These are phyloP conservation scores for Vaccinium macrocarpon DNA, from an alignment of 148 eudicot species.

Conservation along the genomic window DNA sequence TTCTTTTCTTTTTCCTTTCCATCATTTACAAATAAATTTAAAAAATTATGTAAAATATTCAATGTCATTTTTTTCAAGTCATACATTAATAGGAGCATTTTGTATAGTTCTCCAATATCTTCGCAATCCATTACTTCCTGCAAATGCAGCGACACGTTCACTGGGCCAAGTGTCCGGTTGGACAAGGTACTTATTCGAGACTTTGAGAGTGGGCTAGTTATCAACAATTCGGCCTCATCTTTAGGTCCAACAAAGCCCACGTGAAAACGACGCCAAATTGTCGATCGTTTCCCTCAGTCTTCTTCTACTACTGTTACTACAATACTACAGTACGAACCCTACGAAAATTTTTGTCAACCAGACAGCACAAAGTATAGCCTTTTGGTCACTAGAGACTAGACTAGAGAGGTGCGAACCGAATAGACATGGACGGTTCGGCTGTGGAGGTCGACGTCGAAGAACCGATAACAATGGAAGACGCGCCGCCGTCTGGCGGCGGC, in stretches of 20 bases:
- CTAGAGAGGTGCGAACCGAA: neutral
- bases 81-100: too few species aligned
- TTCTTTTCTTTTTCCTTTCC: too few species aligned
- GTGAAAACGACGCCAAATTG: neutral
- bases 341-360: neutral
- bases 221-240: neutral
- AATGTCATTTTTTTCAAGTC: too few species aligned
- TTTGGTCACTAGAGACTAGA: neutral
- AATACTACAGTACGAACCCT: neutral
- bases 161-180: too few species aligned
- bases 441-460: slow-evolving; percentile 14
- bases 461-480: neutral
- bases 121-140: too few species aligned
- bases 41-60: too few species aligned
- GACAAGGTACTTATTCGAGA: too few species aligned
- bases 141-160: too few species aligned
- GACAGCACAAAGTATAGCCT: neutral
- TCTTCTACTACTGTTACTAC: neutral
- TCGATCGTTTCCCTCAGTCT: neutral
- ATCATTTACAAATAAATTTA: too few species aligned
- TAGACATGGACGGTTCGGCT: slow-evolving; percentile 8
- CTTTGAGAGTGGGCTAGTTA: too few species aligned
- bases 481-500: neutral
- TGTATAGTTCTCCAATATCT: too few species aligned
- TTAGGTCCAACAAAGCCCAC: neutral